Evolutionary conservation across 306 rosid genomes (phyloP), one percentile per base, ranked within the genome.

Genomic region (Prosopis cineraria): DNA sequence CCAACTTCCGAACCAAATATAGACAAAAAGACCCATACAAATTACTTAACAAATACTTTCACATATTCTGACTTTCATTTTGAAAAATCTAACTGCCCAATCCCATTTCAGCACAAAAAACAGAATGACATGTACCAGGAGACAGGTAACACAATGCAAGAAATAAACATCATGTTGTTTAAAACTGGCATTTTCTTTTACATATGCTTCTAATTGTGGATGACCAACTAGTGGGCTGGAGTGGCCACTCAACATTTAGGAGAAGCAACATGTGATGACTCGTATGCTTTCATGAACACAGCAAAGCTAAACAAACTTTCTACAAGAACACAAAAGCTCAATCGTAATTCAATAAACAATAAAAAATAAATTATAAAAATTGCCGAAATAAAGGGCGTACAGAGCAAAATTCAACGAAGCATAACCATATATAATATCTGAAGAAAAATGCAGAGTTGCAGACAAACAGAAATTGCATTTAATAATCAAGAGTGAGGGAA

Each of bases 81-180:
- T 3, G 3, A 19, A n/a, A 36, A n/a, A 34, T 7, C 45, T 64
- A 64, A 3, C 14, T 19, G 34, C 16, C 0, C 14, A 3, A 3
- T 19, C 16, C 45, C 2, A 31, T 17, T 33, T 63, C 3, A 36
- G 45, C 45, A 64, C 9, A 34, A 64, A 34, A 66, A 1, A 36
- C 8, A 3, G 6, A 14, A 6, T 16, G 20, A 12, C 25, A 74
- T 74, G 50, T 67, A 24, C 72, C 72, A 80, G 76, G 34, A 74
- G 84, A 80, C 84, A 80, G 80, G 80, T 75, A 81, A 81, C 84
- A 81, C 50, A 48, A 75, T 60, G 77, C 73, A 24, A 75, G 3
- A 44, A 36, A 69, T n/a, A 17, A 31, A 47, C 84, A 81, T 69
- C 67, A 36, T 75, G 80, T 60, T 69, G 77, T 75, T 81, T 59